Evolutionary conservation across 2,329 filamentous ascomycete genomes (phyloP), one percentile per base, ranked within the genome.

Genomic region (Nothophaeocryptopus gaeumannii): DNA sequence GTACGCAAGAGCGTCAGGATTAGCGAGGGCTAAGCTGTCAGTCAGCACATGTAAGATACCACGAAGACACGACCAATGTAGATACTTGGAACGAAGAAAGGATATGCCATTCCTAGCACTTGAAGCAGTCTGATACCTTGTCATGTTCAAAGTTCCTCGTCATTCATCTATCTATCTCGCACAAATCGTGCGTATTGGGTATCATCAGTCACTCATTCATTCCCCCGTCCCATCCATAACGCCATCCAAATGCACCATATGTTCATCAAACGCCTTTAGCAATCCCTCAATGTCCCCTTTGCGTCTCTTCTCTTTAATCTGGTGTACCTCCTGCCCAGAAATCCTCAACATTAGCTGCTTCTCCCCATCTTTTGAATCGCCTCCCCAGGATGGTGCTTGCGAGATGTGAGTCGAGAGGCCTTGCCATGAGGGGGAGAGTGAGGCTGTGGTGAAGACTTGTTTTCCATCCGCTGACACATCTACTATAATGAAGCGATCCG

Each of bases 341-440:
- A 88, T 78, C 50, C 73, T 74, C 39, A 88, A 68, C 78, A 88
- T 84, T 56, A 85, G 65, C 5, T 74, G 72, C 35, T 71, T 71
- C 31, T 69, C 67, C 10, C 56, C 66, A 29, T 58, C 61, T 13
- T 53, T 58, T 15, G 63, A 58, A 50, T 43, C 64, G 57, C 82
- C 80, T 20, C 81, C 80, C 65, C 83, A 86, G 2, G 80, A 85
- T 1, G 85, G 85, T 12, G 85, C 84, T 8, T 75, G 73, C 7
- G 73, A 71, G 8, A 86, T 69, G 8, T 70, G 70, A 0, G 78
- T 77, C 12, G 72, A 70, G 31, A 82, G 71, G 11, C 85, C 76
- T 61, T 86, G 83, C 84, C 92, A 97, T 42, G 85, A 80, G 0
- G 84, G 73, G 8, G 82, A 86, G 10, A 96, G 72, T 54, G 85